Evolutionary conservation across 768 basidiomycete genomes (phyloP), one percentile per base, ranked within the genome.

Genomic region (Leccinum subtestaceum): DNA sequence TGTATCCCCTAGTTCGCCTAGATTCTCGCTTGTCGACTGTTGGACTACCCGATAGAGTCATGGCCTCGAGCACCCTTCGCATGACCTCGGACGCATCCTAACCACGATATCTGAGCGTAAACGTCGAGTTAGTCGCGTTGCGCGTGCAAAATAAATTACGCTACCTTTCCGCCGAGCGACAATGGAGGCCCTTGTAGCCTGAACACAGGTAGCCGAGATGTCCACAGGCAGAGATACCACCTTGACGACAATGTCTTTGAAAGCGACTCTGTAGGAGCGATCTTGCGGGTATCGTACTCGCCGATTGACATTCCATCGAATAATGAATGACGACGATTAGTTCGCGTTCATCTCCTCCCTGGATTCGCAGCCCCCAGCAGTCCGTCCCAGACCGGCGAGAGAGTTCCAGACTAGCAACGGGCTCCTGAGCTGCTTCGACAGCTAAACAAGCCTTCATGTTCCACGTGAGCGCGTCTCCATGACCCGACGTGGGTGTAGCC

Each of bases 201-300:
- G 61, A 11, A 27, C 7, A 43, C 40, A 11, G 32, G 43, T 13
- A 38, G 50, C 29, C 19, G 17, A 5, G 10, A 13, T 58, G 12
- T 61, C 34, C 21, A 12, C n/a, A 31, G 59, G 57, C n/a, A 49
- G 7, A 4, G 29, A 40, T 17, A 21, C 13, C 21, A 21, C 23
- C 65, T 59, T 65, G 53, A 60, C n/a, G 11, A 32, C n/a, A n/a
- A 69, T 29, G 0, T 40, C 60, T n/a, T 66, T 7, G 12, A 64
- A 34, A 4, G 36, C 58, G 1, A 62, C 10, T 27, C 56, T 10
- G 29, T 9, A 31, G 29, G 29, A 31, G 29, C 29, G 29, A 31
- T 31, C 29, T 31, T 29, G 29, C 29, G 0, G 29, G 29, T 10
- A 31, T 31, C 10, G 29, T 31, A 31, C 12, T 61, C 29, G 66